phyloP scores from a whole-genome alignment of 2,329 filamentous ascomycete species.

The Aspergillus uvarum region DNA sequence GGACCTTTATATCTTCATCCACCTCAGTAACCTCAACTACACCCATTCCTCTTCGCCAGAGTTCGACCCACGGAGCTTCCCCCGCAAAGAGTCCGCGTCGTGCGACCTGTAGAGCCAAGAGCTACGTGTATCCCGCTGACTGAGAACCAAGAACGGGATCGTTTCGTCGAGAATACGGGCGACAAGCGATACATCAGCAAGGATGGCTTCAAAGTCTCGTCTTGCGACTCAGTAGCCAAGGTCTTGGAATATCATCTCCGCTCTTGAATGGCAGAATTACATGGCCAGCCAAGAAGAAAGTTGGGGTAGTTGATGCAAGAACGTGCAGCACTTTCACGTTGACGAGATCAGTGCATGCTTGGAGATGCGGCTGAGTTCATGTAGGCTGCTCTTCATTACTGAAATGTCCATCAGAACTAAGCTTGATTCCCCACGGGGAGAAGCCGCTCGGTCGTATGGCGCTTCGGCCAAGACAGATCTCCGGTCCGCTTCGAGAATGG shows the following conservation, averaged over 20 bases:
- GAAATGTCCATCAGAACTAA: background rate
- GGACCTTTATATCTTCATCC: background rate
- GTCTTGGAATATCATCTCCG: background rate
- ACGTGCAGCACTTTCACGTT: background rate
- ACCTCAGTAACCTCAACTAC: background rate
- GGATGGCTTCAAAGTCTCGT: too few relatives aligned
- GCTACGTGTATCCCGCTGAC: background rate
- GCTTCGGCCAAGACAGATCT: background rate
- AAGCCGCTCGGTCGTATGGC: background rate
- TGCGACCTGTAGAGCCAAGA: background rate
- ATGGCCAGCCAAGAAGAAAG: background rate
- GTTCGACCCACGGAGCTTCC: background rate
- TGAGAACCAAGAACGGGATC: background rate
- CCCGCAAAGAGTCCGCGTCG: background rate
- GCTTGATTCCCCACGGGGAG: background rate
- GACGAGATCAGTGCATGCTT: too few relatives aligned
- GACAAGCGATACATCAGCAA: background rate
- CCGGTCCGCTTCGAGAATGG: constrained; percentile 2
- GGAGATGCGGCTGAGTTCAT: too few relatives aligned
- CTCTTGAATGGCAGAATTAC: background rate
- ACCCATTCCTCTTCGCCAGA: background rate
- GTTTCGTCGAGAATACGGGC: background rate
- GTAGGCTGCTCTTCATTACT: background rate
- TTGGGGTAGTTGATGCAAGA: background rate
- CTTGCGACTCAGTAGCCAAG: background rate